Evolutionary conservation across 305 asterid genomes (phyloP), one percentile per base, ranked within the genome.

Genomic region (Rubia balearica): DNA sequence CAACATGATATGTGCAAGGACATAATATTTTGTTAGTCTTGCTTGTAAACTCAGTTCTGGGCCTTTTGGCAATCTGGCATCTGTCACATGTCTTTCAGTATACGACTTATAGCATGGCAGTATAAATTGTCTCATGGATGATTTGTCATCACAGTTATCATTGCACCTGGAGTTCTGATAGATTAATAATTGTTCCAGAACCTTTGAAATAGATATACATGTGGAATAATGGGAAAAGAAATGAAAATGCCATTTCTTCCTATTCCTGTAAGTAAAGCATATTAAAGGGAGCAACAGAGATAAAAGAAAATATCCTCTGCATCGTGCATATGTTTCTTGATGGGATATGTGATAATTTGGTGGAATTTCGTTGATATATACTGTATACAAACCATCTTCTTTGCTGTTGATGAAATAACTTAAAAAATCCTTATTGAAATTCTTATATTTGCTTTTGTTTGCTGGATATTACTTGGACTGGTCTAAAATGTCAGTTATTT

Each of bases 401-500:
- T 65, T 40, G 17, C 11, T 55, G 27, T 55, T 45, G 30, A 56
- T 56, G 65, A 55, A 65, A 30, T 43, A 55, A 27, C 67, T 30
- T 33, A 33, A 33, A 33, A 69, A 59, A 3, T 45, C 8, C 17
- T 30, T 38, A 16, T 33, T 62, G 38, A 21, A 38, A 30, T 73
- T 46, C 43, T 30, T 67, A 48, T 59, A 45, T 66, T 24, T 30
- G 42, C 24, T 13, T 12, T 41, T 46, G 33, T 43, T 48, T 66
- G 49, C 41, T 21, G 13, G 38, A 43, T 59, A n/a, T 48, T 43
- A n/a, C 62, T 61, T 21, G 57, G 45, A 48, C 71, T 76, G 68
- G 80, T 64, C 63, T 59, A 40, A 74, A 70, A 22, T 63, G 56
- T 62, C 62, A 48, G 61, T 71, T 69, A 55, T 41, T 66, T 56